A percentile compares a stretch with the other conserved stretches of the same genome.
Conservation (phyloP, 352 stramenopile genomes). For the Pythium vanterpoolii region DNA sequence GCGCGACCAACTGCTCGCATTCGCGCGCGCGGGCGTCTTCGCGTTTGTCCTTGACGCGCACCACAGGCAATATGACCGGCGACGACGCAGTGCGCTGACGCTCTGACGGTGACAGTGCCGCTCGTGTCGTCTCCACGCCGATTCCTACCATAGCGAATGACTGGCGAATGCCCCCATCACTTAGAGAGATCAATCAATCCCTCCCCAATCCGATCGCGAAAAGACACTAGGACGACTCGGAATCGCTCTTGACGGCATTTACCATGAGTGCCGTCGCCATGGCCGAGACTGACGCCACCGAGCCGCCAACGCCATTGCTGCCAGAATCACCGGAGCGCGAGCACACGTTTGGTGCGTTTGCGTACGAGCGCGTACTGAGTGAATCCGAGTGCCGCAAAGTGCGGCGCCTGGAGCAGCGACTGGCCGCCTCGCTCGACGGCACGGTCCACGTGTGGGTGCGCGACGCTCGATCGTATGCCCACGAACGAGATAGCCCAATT, state of each 20-base stretch:
- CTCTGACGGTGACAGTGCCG: not conserved
- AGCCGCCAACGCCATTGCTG: not conserved
- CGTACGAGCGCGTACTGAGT: slow-evolving; percentile 45
- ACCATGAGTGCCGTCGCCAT: not conserved
- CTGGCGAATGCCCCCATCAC: too few relatives aligned
- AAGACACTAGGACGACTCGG: slow-evolving; percentile 1
- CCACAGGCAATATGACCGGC: not conserved
- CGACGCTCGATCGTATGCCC: slow-evolving; percentile 47
- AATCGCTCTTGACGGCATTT: not conserved
- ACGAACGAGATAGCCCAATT: slow-evolving; percentile 42
- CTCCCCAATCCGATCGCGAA: slow-evolving; percentile 21
- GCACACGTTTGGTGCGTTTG: slow-evolving; percentile 15
- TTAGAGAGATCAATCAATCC: not conserved
- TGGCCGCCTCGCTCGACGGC: slow-evolving; percentile 24
- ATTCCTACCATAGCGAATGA: slow-evolving; percentile 3
- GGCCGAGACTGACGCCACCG: not conserved
- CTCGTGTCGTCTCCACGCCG: not conserved
- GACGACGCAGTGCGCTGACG: slow-evolving; percentile 1
- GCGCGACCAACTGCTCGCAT: slow-evolving; percentile 21
- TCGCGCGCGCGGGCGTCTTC: slow-evolving; percentile 28
- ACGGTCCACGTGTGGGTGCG: slow-evolving; percentile 59
- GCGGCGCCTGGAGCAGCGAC: slow-evolving; percentile 21
- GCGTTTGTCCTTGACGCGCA: slow-evolving; percentile 37
- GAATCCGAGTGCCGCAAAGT: slow-evolving; percentile 39
- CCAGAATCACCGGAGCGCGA: not conserved